Evolutionary conservation across 495 filamentous ascomycete species (phyloP).

Genomic region (Aspergillus baeticus): DNA sequence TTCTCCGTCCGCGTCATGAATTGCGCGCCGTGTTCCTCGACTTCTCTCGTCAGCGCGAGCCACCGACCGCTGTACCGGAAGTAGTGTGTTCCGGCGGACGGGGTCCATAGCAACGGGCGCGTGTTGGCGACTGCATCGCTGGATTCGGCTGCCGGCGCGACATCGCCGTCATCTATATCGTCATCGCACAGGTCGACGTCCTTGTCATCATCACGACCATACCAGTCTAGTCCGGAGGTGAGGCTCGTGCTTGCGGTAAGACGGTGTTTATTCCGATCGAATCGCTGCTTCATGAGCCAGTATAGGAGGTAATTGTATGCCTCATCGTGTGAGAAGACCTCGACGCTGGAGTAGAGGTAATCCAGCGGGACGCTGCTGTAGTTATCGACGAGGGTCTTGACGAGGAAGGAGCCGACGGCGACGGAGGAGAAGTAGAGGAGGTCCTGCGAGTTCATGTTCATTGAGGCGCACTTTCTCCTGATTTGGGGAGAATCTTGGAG

Average conservation of each 20-base stretch:
- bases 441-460: too few species aligned
- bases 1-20: neutral
- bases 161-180: neutral
- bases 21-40: neutral
- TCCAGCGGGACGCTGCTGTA: too few species aligned
- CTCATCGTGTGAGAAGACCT: too few species aligned
- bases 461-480: too few species aligned
- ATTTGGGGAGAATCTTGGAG: too few species aligned
- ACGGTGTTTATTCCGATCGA: conserved; percentile 1
- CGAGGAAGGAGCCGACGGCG: too few species aligned
- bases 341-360: too few species aligned
- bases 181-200: neutral
- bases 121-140: too few species aligned
- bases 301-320: too few species aligned
- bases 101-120: neutral
- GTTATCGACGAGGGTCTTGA: too few species aligned
- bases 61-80: conserved; percentile 4
- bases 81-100: conserved; percentile 5
- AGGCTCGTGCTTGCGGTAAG: conserved; percentile 4
- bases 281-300: conserved; percentile 9
- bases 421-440: too few species aligned
- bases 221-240: neutral
- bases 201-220: neutral
- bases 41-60: neutral
- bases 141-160: too few species aligned